Base-by-base conservation (phyloP, 2,329 filamentous ascomycete species). In the Ophiobolus disseminans region DNA sequence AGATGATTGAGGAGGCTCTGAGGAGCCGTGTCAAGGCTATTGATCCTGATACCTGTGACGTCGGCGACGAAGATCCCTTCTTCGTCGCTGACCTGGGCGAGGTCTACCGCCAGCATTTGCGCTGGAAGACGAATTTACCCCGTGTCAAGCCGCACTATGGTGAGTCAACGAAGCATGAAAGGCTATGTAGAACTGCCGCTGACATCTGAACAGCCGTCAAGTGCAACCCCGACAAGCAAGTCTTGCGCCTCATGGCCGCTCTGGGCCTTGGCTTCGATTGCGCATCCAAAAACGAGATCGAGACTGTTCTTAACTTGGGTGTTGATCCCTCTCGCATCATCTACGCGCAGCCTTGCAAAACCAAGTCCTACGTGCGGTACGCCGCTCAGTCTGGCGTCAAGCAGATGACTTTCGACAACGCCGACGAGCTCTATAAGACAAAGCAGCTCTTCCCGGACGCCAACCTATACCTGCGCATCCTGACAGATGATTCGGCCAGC, bases 331-430 rank as follows among this genome's bases (percentile, higher is more conserved):
- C 86, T 59, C 91, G 93, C 74, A 95, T 99, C 80, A 97, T 99
- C 78, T 99, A 97, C 72, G 94, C 94, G 40, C 94, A 99, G 79
- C 94, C 94, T 46, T 97, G 94, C 89, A 99, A 99, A 86, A 99
- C 94, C 68, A 96, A 94, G 79, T 97, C 93, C 38, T 97, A 97
- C 75, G 83, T 99, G 55, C 91, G 92, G 70, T 96, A 92, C 69
- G 94, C 95, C 58, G 86, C 89, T 68, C 83, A 86, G 70, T 82
- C 87, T 60, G 89, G 88, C 62, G 94, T 99, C 72, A 93, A 89
- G 79, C 90, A 96, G 81, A 97, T 99, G 93, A 99, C 94, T 2
- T 97, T 99, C 72, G 94, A 99, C 83, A 99, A 99, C 66, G 86
- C 89, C 72, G 94, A 99, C 74, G 94, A 99, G 82, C 84, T 99